Percentiles rank a stretch among this genome's conserved stretches.
phyloP scores from a whole-genome alignment of 2,329 filamentous ascomycete genomes.

The Phoma sp. region DNA sequence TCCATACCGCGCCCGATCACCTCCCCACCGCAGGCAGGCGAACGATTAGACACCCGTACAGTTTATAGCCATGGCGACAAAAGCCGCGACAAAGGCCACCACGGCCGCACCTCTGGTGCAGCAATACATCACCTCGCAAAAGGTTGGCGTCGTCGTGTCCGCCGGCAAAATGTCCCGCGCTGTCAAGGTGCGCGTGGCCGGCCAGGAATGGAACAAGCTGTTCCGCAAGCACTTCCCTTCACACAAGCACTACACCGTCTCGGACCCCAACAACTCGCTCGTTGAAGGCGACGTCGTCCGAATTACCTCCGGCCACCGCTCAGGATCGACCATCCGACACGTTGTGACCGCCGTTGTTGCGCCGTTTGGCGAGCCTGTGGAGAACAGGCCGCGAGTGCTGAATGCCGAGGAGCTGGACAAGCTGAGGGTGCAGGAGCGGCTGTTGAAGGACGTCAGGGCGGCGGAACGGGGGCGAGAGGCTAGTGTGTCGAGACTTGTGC shows the following conservation, averaged over 20 bases:
- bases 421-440: constrained; percentile 61
- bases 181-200: constrained; percentile 76
- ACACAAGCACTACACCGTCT: constrained; percentile 71
- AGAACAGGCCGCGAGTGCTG: constrained; percentile 69
- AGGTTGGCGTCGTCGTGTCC: constrained; percentile 73
- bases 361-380: constrained; percentile 68
- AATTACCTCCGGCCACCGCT: constrained; percentile 70
- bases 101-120: constrained; percentile 32
- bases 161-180: constrained; percentile 79
- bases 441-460: constrained; percentile 63
- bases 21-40: too few relatives aligned
- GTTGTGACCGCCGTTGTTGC: constrained; percentile 78
- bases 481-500: constrained; percentile 36
- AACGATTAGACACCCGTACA: background rate
- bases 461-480: constrained; percentile 42
- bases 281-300: constrained; percentile 76
- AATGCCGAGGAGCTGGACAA: constrained; percentile 66
- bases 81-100: constrained; percentile 27
- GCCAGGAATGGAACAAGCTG: constrained; percentile 72
- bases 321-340: constrained; percentile 71
- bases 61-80: constrained; percentile 27
- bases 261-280: constrained; percentile 77
- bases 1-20: background rate
- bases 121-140: constrained; percentile 35
- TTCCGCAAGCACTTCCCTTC: constrained; percentile 76